Base-by-base conservation (phyloP, 2,329 filamentous ascomycete species). In the Clarireedia paspali region DNA sequence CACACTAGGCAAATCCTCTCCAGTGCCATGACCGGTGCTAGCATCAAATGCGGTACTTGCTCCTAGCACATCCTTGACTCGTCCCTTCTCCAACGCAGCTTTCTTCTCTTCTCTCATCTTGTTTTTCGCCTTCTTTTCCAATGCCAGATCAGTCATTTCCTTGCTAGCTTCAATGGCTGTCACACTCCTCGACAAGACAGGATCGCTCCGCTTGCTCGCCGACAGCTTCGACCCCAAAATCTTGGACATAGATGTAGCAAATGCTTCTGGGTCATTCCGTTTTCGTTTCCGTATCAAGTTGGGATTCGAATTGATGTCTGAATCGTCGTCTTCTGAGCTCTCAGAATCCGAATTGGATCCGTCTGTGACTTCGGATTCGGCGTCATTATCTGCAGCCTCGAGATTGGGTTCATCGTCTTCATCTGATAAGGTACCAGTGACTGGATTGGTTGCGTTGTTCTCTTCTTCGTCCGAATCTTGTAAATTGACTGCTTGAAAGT, bases 171-270 rank as follows among this genome's bases (percentile, higher is more conserved):
- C 81, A 14, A 84, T 81, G 1, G 91, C 91, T 10, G 81, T 80
- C 59, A 82, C 84, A 70, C 87, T 92, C 66, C 94, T 87, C 5
- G 91, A 86, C 3, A 99, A 79, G n/a, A 99, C 89, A 0, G 94
- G 94, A 69, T 99, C 94, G 54, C 85, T 79, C 24, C 91, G 87
- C 68, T 90, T 90, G 34, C 87, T 81, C 6, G 82, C 84, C 1
- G 91, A 87, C 9, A 97, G 79, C 73, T 97, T 97, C 50, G 90
- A 92, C 55, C 84, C 85, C 46, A 99, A 80, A 69, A 99, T 96
- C 72, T 94, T 95, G 63, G 88, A 87, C 66, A 99, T 90, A 50
- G 91, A 96, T 1, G 87, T 95, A 24, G 92, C 89, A 71, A 99
- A 97, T 52, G 89, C 91, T 61, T 80, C 77, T 2, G 94, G 91